Evolutionary conservation across 352 stramenopile genomes (phyloP).

Genomic region (Pythium pectinolyticum): DNA sequence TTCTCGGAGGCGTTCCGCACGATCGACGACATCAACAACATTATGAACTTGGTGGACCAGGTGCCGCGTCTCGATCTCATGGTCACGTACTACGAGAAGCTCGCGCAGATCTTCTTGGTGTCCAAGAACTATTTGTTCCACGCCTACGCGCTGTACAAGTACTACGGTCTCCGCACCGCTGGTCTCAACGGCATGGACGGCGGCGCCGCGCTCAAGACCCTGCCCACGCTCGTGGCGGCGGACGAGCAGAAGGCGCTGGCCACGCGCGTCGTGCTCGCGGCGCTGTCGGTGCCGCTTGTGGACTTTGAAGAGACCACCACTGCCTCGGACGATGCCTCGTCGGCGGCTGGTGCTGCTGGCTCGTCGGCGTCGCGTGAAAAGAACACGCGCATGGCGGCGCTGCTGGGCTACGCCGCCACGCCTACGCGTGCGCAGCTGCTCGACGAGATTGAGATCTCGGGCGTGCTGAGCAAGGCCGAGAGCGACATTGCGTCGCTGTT

Average conservation of each 20-base stretch:
- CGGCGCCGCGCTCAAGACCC: slow-evolving; percentile 33
- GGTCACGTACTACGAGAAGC: slow-evolving; percentile 97
- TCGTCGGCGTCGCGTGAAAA: slow-evolving; percentile 86
- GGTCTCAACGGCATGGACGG: slow-evolving; percentile 73
- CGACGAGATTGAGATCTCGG: slow-evolving; percentile 82
- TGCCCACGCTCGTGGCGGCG: slow-evolving; percentile 54
- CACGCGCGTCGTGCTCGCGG: slow-evolving; percentile 90
- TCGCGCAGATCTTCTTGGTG: slow-evolving; percentile 97
- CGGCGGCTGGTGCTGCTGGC: slow-evolving; percentile 48
- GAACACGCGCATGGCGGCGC: slow-evolving; percentile 91
- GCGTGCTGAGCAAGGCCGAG: slow-evolving; percentile 61
- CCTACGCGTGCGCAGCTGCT: slow-evolving; percentile 92
- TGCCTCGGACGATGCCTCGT: slow-evolving; percentile 56
- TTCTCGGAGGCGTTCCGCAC: slow-evolving; percentile 98
- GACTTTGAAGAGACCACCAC: slow-evolving; percentile 62
- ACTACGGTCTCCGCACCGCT: slow-evolving; percentile 91
- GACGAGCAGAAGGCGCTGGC: slow-evolving; percentile 88
- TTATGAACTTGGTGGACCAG: slow-evolving; percentile 89
- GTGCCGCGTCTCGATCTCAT: slow-evolving; percentile 94
- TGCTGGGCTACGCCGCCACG: slow-evolving; percentile 88
- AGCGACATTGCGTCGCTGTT: slow-evolving; percentile 65
- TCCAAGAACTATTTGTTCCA: slow-evolving; percentile 97
- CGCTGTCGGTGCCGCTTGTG: slow-evolving; percentile 91
- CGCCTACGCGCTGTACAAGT: slow-evolving; percentile 97
- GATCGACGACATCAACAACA: slow-evolving; percentile 99